Conservation (phyloP, 1,284 basidiomycete species). For the Trametes polyzona region DNA sequence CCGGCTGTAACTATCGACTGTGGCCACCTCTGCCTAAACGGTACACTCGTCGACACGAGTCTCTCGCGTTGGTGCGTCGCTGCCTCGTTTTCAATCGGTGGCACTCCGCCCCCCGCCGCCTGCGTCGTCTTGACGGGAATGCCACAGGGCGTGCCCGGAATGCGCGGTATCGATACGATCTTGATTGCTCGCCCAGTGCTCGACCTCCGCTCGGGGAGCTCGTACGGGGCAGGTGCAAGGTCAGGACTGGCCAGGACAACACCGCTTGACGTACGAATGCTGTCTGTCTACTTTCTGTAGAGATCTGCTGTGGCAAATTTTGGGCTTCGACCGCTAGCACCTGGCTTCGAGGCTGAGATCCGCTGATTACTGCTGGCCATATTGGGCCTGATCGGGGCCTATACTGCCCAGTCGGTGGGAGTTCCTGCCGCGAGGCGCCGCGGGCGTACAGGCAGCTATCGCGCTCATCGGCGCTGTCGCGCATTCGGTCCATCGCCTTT, state of each 20-base stretch:
- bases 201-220: not conserved
- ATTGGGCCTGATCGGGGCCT: slow-evolving; percentile 19
- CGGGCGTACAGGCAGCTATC: slow-evolving; percentile 17
- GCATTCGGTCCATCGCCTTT: slow-evolving; percentile 16
- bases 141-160: slow-evolving; percentile 1
- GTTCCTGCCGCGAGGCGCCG: slow-evolving; percentile 14
- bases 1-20: slow-evolving; percentile 3
- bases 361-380: slow-evolving; percentile 16
- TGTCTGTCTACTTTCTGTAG: slow-evolving; percentile 9
- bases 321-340: slow-evolving; percentile 10
- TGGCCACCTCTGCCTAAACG: slow-evolving; percentile 7
- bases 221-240: not conserved
- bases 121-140: not conserved
- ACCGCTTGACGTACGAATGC: slow-evolving; percentile 20
- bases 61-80: not conserved
- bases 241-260: slow-evolving; percentile 4
- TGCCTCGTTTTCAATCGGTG: slow-evolving; percentile 8
- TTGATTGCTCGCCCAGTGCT: slow-evolving; percentile 15
- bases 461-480: slow-evolving; percentile 21
- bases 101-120: slow-evolving; percentile 1
- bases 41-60: not conserved
- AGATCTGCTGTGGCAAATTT: slow-evolving; percentile 16
- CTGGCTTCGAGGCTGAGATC: slow-evolving; percentile 22
- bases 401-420: slow-evolving; percentile 9
- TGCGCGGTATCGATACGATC: slow-evolving; percentile 24